A percentile compares a stretch with the other conserved stretches of the same genome.
phyloP scores from a whole-genome alignment of 2,329 filamentous ascomycete species.

The Grosmannia clavigera region DNA sequence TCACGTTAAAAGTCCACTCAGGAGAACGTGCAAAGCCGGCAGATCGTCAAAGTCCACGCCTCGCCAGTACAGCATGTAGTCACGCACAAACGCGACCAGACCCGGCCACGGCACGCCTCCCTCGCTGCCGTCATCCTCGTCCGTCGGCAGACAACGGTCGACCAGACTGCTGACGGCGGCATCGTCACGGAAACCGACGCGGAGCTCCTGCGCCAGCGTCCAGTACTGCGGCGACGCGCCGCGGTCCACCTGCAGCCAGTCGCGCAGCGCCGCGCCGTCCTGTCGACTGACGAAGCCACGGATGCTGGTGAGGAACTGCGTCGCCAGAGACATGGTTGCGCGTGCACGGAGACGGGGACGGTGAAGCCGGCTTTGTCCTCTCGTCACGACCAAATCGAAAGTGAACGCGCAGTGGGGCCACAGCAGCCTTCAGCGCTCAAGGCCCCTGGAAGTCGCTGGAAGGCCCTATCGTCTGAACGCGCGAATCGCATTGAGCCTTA shows the following conservation, averaged over 20 bases:
- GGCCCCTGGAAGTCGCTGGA: not conserved
- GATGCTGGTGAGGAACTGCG: slow-evolving; percentile 13
- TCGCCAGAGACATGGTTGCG: slow-evolving; percentile 10
- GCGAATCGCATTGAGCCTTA: too few species aligned
- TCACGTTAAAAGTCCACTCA: slow-evolving; percentile 44
- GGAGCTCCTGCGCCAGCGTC: slow-evolving; percentile 55
- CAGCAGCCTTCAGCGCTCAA: not conserved
- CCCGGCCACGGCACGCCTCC: slow-evolving; percentile 59
- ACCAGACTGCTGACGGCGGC: slow-evolving; percentile 51
- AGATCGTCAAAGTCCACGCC: slow-evolving; percentile 69
- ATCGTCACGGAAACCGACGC: slow-evolving; percentile 36
- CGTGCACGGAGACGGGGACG: not conserved
- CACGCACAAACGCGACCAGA: slow-evolving; percentile 66
- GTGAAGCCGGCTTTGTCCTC: not conserved
- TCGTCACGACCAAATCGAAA: not conserved
- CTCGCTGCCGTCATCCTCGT: slow-evolving; percentile 50
- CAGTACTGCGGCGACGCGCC: slow-evolving; percentile 55
- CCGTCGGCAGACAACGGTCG: slow-evolving; percentile 49
- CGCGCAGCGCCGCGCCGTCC: slow-evolving; percentile 52
- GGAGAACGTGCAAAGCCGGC: slow-evolving; percentile 59
- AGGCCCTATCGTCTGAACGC: not conserved
- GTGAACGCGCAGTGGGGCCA: not conserved
- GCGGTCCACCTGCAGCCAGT: slow-evolving; percentile 65
- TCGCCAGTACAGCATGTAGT: slow-evolving; percentile 70
- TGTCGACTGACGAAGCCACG: slow-evolving; percentile 10